These are phyloP conservation scores for Croton setiger DNA, from an alignment of 441 rosid genomes.

Conservation along the genomic window DNA sequence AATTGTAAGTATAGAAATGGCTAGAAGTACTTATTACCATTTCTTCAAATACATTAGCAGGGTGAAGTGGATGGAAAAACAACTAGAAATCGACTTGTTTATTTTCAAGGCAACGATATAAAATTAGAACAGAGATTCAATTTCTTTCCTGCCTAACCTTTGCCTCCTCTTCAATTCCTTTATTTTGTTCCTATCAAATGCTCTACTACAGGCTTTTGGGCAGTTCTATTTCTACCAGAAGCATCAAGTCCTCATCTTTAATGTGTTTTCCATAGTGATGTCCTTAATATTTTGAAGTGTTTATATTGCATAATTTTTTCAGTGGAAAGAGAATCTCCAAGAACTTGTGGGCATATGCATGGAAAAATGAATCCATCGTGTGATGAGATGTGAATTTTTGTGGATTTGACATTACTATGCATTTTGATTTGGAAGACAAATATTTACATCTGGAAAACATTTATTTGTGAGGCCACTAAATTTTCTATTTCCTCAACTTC, in stretches of 20 bases:
- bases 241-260: background rate
- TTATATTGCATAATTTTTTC: background rate
- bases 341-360: background rate
- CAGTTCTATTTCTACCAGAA: background rate
- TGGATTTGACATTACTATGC: no score
- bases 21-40: no score
- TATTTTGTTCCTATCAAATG: no score
- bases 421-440: no score
- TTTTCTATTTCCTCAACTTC: no score
- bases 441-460: no score
- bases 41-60: no score
- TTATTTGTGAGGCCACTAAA: no score
- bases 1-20: background rate
- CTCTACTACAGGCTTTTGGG: background rate
- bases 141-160: background rate
- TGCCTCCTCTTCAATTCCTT: background rate
- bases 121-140: background rate
- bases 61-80: background rate
- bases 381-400: no score
- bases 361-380: no score
- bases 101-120: background rate
- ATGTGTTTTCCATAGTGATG: background rate
- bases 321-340: background rate
- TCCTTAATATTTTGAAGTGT: background rate
- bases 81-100: background rate